Evolutionary conservation across 495 filamentous ascomycete genomes (phyloP).

Genomic region (Aspergillus egyptiacus): DNA sequence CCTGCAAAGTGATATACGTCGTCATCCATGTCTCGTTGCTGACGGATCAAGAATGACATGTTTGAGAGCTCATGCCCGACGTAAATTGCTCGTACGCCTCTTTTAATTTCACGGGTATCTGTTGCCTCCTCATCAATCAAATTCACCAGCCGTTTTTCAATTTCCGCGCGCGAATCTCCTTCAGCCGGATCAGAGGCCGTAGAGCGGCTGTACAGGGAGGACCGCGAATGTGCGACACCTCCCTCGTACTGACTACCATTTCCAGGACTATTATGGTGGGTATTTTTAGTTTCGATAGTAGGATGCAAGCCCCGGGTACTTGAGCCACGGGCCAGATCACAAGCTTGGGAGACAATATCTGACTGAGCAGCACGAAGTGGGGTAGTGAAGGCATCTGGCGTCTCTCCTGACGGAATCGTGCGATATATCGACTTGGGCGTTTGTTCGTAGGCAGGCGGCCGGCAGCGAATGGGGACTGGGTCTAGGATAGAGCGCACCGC

Average conservation of each 20-base stretch:
- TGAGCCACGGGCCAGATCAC: constrained; percentile 9
- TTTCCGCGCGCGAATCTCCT: constrained; percentile 31
- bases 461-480: constrained; percentile 46
- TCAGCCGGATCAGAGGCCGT: constrained; percentile 24
- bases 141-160: constrained; percentile 42
- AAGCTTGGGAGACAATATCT: constrained; percentile 13
- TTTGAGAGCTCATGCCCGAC: constrained; percentile 48
- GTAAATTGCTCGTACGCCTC: constrained; percentile 44
- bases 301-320: constrained; percentile 6
- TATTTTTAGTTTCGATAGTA: constrained; percentile 5
- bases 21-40: constrained; percentile 42
- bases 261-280: constrained; percentile 11
- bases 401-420: constrained; percentile 13
- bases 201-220: constrained; percentile 26
- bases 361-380: constrained; percentile 24
- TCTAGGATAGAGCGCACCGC: constrained; percentile 43
- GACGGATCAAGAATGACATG: constrained; percentile 47
- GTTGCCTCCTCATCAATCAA: constrained; percentile 43
- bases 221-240: constrained; percentile 18
- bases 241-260: constrained; percentile 13
- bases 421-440: constrained; percentile 20
- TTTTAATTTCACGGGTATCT: constrained; percentile 37
- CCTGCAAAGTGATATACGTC: constrained; percentile 45
- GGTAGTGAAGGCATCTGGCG: constrained; percentile 29
- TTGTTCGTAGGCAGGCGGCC: constrained; percentile 29